Evolutionary conservation across 306 rosid species (phyloP).

Genomic region (Bauhinia variegata): DNA sequence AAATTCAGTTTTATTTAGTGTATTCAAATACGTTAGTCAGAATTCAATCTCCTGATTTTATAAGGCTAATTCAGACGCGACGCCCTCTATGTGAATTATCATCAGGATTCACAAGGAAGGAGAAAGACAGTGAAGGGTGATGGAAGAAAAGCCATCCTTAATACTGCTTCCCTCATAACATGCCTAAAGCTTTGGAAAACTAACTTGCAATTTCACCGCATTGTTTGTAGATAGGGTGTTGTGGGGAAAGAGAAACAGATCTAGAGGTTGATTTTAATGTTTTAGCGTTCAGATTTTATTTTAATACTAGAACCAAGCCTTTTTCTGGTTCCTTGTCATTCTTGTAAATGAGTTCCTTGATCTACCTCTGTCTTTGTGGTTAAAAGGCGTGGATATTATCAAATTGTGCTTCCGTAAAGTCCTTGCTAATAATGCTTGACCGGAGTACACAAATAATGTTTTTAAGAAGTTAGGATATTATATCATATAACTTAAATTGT

Average conservation of each 20-base stretch:
- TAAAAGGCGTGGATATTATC: too few species aligned
- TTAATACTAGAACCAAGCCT: neutral
- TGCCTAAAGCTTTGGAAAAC: neutral
- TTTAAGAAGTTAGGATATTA: conserved; percentile 12
- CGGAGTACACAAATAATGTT: conserved; percentile 1
- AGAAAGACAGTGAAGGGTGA: neutral
- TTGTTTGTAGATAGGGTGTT: conserved; percentile 4
- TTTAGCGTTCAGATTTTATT: conserved; percentile 25
- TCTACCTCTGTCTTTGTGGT: neutral
- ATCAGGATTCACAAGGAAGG: conserved; percentile 13
- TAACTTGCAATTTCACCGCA: neutral
- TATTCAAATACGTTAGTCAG: neutral
- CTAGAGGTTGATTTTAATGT: neutral
- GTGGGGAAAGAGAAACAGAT: conserved; percentile 5
- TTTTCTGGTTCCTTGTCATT: conserved; percentile 23
- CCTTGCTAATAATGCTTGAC: neutral
- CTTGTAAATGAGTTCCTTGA: conserved; percentile 20
- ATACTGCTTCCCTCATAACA: neutral
- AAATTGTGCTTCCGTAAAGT: too few species aligned
- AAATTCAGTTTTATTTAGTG: neutral
- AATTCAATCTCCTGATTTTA: neutral
- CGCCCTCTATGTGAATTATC: neutral
- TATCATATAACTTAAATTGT: conserved; percentile 1
- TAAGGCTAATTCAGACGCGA: neutral
- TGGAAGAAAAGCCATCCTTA: neutral